Evolutionary conservation across 345 rosid species (phyloP), one percentile per base, ranked within the genome.

Genomic region (Atalantia buxifolia): DNA sequence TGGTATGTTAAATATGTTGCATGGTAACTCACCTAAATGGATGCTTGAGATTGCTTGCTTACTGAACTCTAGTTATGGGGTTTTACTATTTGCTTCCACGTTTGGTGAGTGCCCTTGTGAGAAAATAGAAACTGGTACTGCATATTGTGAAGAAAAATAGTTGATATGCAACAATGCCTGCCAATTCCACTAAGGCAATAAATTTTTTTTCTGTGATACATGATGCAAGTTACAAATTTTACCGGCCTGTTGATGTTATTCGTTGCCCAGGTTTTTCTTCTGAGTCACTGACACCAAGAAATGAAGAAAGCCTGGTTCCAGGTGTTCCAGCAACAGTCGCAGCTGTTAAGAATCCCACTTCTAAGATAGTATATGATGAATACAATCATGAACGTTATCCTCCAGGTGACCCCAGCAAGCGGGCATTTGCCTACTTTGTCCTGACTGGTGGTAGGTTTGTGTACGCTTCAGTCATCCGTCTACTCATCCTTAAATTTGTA

Each of bases 371-470:
- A n/a, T 94, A 94, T 76, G 98, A 93, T 53, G 89, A 93, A 81
- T 82, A 87, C 78, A 93, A 91, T 80, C 98, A 94, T 55, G 97
- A 93, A 83, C 94, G 98, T 78, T 92, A 76, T 82, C 92, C 98
- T 57, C 97, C 98, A 50, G 98, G 98, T 71, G 98, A 93, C 66
- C 96, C 97, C 42, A 91, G 92, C 92, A 94, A 92, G 86, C 90
- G 98, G 7, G 98, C 98, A n/a, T 94, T 94, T 76, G 98, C 98
- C 24, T 94, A 93, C 78, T 94, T 94, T 84, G 97, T 90, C 81
- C 71, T 93, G 83, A 85, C 97, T 0, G 98, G 98, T 76, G 98
- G 98, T 48, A 91, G 98, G 81, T 94, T 94, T 82, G 94, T 90
- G 13, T 93, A 93, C 63, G 98, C 98, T 45, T 93, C 98, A 19